Evolutionary conservation across 169 alveolate genomes (phyloP), one percentile per base, ranked within the genome.

Genomic region (Plasmodium ovale): DNA sequence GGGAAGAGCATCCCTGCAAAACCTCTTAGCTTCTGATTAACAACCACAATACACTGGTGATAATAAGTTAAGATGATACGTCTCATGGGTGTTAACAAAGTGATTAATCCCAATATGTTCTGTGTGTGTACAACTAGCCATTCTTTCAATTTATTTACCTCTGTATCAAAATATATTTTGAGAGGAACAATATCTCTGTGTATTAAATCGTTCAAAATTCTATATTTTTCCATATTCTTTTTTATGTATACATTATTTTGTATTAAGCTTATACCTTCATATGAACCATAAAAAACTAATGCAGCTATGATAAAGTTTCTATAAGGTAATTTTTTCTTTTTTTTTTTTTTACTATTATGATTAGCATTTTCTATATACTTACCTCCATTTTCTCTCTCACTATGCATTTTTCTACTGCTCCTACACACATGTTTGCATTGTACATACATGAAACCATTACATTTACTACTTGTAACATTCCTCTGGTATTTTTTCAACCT

Each of bases 181-280:
- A 31, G 35, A 0, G 85, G 84, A 19, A 51, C 67, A 23, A 82
- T 67, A 21, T 65, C 2, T 37, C 25, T 35, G 2, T 82, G 68
- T 35, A 82, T 82, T 67, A 82, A 14, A 44, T 37, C 44, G 62
- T 47, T 47, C 56, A 77, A 37, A 1, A 2, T 4, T 10, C 27
- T 21, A 60, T 47, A 10, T 19, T 19, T 25, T 77, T 62, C 60
- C 19, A 77, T 42, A 47, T 44, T 44, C 44, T 10, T 67, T 35
- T 54, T 44, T 6, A 54, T 14, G 29, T 10, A 16, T 21, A 56
- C 72, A 54, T 72, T 27, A 25, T 77, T 53, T 35, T 47, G 37
- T n/a, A 39, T 14, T 29, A 54, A 16, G 56, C 62, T 51, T 53
- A 77, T 44, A n/a, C 77, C n/a, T 53, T 77, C 88, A 23, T 60